Conservation (phyloP, 805 yeast genomes). For the Wickerhamiella alocasiicola region DNA sequence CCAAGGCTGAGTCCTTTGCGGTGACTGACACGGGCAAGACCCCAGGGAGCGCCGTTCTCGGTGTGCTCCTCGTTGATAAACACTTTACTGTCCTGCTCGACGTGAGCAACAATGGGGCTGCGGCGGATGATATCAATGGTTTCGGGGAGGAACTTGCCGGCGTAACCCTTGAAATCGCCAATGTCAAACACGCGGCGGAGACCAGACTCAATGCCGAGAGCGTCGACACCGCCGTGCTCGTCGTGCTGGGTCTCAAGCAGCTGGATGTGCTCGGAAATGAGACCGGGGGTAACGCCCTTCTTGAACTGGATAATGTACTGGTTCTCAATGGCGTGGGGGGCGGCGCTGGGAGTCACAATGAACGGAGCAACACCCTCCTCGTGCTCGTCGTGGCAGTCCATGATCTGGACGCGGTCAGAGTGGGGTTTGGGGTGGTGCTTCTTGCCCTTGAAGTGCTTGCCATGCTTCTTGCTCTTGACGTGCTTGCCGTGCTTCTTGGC, state of each 20-base stretch:
- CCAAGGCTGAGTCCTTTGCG: constrained; percentile 48
- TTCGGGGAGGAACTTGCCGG: constrained; percentile 69
- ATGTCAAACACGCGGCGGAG: constrained; percentile 35
- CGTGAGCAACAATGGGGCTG: constrained; percentile 42
- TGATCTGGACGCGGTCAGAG: background rate
- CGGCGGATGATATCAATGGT: constrained; percentile 62
- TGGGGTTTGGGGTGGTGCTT: background rate
- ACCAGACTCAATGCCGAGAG: constrained; percentile 31
- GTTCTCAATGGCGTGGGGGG: constrained; percentile 23
- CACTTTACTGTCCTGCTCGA: constrained; percentile 50
- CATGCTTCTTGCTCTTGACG: constrained; percentile 4
- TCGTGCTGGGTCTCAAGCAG: constrained; percentile 38
- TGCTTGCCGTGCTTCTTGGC: constrained; percentile 1
- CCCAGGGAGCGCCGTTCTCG: constrained; percentile 65
- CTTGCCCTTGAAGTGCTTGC: constrained; percentile 5
- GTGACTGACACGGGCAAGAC: constrained; percentile 58
- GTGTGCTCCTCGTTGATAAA: constrained; percentile 34
- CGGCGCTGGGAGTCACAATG: constrained; percentile 33
- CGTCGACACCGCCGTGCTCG: constrained; percentile 19
- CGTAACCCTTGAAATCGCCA: constrained; percentile 53
- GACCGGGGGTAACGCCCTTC: constrained; percentile 41
- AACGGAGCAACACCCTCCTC: constrained; percentile 33
- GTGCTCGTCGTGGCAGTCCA: constrained; percentile 8
- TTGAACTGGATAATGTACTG: constrained; percentile 75
- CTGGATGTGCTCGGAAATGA: constrained; percentile 51